These are phyloP conservation scores for Candida corydali DNA, from an alignment of 805 yeast species.

Conservation along the genomic window DNA sequence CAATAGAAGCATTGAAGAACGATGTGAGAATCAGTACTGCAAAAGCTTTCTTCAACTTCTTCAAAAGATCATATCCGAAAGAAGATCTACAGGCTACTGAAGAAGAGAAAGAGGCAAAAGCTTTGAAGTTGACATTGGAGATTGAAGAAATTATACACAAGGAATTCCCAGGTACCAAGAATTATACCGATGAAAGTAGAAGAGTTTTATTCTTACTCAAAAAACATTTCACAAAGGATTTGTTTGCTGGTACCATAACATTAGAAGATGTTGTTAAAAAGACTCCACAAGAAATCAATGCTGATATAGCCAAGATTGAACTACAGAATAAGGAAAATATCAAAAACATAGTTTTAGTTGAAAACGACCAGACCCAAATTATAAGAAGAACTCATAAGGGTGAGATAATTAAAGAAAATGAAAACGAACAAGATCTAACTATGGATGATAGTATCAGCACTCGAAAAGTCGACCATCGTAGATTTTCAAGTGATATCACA, in stretches of 20 bases:
- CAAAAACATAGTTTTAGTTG: constrained; percentile 44
- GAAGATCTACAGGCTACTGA: constrained; percentile 18
- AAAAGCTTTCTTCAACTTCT: constrained; percentile 46
- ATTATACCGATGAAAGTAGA: constrained; percentile 67
- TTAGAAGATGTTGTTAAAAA: constrained; percentile 58
- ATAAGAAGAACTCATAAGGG: constrained; percentile 85
- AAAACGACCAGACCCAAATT: constrained; percentile 48
- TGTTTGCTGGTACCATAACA: constrained; percentile 50
- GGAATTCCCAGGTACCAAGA: constrained; percentile 29
- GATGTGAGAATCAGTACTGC: constrained; percentile 47
- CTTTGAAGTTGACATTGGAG: constrained; percentile 44
- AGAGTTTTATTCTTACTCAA: constrained; percentile 51
- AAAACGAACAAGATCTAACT: constrained; percentile 19
- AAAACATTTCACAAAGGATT: constrained; percentile 46
- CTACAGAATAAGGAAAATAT: constrained; percentile 11
- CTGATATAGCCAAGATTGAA: constrained; percentile 52
- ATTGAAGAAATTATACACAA: constrained; percentile 49
- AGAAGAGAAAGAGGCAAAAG: constrained; percentile 25
- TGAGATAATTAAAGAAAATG: constrained; percentile 43
- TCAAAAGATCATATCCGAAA: constrained; percentile 36
- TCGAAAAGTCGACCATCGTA: constrained; percentile 34
- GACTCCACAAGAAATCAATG: constrained; percentile 76
- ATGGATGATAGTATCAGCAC: constrained; percentile 24
- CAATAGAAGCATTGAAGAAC: constrained; percentile 16
- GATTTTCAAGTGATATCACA: constrained; percentile 20